These are phyloP conservation scores for Alternaria atra DNA, from an alignment of 2,329 filamentous ascomycete species.

Conservation along the genomic window DNA sequence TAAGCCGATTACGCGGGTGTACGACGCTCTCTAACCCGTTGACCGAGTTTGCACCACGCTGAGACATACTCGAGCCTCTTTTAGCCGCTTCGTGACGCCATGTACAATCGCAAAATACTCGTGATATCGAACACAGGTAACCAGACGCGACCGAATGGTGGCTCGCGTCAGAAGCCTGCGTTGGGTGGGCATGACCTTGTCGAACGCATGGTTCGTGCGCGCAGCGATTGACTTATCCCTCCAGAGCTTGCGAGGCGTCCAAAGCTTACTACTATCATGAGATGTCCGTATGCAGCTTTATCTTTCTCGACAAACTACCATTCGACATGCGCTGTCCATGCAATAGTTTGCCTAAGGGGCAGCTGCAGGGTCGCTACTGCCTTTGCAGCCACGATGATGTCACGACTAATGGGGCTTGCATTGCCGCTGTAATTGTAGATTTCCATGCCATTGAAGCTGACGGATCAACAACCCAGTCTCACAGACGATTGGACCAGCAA, in stretches of 20 bases:
- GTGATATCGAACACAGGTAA: neutral
- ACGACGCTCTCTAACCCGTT: neutral
- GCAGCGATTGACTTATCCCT: neutral
- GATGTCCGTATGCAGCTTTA: neutral
- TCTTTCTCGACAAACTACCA: neutral
- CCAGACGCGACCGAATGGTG: neutral
- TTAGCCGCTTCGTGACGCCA: neutral
- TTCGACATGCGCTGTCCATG: neutral
- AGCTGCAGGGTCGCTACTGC: slow-evolving; percentile 14
- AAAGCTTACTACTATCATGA: neutral
- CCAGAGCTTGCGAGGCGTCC: neutral
- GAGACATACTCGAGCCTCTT: neutral
- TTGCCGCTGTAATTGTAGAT: neutral
- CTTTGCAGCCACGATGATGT: slow-evolving; percentile 35
- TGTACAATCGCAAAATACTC: neutral
- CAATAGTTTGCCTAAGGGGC: neutral
- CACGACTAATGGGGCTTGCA: slow-evolving; percentile 30
- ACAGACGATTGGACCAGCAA: neutral
- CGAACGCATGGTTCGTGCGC: slow-evolving; percentile 19
- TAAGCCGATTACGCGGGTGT: slow-evolving; percentile 5
- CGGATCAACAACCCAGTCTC: neutral
- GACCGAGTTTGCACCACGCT: neutral
- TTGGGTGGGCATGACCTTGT: neutral
- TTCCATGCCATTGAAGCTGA: neutral
- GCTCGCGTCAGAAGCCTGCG: neutral